Conservation (phyloP, 768 basidiomycete genomes). For the Russula earlei region DNA sequence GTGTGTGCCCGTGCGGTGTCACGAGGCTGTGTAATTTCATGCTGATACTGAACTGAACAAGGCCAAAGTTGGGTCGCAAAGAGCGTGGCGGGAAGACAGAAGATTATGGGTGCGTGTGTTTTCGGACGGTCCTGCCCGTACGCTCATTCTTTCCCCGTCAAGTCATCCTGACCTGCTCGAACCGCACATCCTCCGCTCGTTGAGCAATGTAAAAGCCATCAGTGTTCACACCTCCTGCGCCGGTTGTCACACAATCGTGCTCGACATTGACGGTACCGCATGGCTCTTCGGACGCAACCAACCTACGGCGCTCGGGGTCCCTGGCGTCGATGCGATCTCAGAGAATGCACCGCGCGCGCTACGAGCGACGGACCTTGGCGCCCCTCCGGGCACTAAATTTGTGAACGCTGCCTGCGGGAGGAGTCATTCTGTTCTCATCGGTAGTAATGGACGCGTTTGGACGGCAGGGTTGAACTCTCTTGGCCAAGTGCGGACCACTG, state of each 20-base stretch:
- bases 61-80: conserved; percentile 17
- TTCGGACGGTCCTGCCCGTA: not conserved
- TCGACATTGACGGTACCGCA: conserved; percentile 70
- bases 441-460: conserved; percentile 77
- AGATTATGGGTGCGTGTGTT: conserved; percentile 12
- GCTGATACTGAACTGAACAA: not conserved
- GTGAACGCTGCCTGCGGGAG: conserved; percentile 79
- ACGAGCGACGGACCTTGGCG: conserved; percentile 52
- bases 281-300: conserved; percentile 89
- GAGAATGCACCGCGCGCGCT: conserved; percentile 66
- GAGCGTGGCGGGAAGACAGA: conserved; percentile 19
- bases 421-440: conserved; percentile 75
- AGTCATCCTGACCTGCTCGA: conserved; percentile 75
- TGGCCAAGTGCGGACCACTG: conserved; percentile 52
- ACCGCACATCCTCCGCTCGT: conserved; percentile 82
- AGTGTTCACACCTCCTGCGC: conserved; percentile 71
- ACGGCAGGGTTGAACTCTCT: conserved; percentile 70
- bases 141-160: conserved; percentile 1
- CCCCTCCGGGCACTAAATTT: conserved; percentile 41
- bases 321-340: conserved; percentile 43
- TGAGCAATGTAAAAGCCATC: conserved; percentile 65
- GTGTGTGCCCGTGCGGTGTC: conserved; percentile 36
- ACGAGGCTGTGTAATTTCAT: conserved; percentile 16
- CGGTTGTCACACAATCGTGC: conserved; percentile 65
- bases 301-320: conserved; percentile 54